phyloP scores from a whole-genome alignment of 1,139 yeast species.

The Kodamaea arcana region DNA sequence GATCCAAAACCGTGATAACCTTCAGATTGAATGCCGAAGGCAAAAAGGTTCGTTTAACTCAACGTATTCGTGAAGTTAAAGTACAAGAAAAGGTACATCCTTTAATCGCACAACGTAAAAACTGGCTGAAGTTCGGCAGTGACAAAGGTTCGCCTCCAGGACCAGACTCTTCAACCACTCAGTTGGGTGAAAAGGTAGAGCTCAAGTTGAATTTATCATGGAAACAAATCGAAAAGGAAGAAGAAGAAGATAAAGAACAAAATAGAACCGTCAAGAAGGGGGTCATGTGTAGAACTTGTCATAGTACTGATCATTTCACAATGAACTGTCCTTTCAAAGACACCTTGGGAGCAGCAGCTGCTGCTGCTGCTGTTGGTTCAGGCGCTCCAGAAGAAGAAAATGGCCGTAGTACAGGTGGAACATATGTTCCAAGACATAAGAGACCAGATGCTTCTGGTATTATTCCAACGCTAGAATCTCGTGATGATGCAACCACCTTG shows the following conservation, averaged over 20 bases:
- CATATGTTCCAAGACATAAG: constrained; percentile 78
- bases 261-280: constrained; percentile 18
- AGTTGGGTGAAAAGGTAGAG: constrained; percentile 78
- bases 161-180: constrained; percentile 86
- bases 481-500: constrained; percentile 86
- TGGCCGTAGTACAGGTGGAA: constrained; percentile 29
- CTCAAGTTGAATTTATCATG: constrained; percentile 67
- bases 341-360: constrained; percentile 60
- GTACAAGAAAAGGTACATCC: constrained; percentile 82
- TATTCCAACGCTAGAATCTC: constrained; percentile 49
- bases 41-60: constrained; percentile 83
- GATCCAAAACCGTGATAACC: constrained; percentile 83
- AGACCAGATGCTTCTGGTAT: constrained; percentile 61
- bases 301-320: constrained; percentile 90
- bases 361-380: constrained; percentile 29
- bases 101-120: constrained; percentile 65
- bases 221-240: constrained; percentile 59
- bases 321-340: constrained; percentile 95
- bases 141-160: constrained; percentile 78
- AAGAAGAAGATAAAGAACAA: constrained; percentile 58
- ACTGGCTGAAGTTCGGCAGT: constrained; percentile 79
- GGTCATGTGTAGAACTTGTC: constrained; percentile 76
- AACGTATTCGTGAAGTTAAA: constrained; percentile 70
- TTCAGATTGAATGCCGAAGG: constrained; percentile 76
- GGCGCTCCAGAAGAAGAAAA: constrained; percentile 24